A percentile compares a stretch with the other conserved stretches of the same genome.
phyloP scores from a whole-genome alignment of 345 rosid species.

The Heritiera fomes region DNA sequence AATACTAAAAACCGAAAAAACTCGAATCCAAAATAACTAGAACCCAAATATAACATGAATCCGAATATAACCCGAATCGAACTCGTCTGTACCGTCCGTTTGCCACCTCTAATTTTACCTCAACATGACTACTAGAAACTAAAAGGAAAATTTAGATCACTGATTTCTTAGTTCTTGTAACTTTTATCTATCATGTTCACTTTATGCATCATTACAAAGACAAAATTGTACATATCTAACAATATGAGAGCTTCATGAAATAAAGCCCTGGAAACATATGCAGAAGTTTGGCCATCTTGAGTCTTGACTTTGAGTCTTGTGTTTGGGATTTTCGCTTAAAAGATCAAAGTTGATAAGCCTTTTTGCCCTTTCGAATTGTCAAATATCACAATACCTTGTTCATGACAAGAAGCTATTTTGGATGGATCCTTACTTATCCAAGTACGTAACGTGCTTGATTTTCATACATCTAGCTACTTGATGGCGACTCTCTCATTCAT shows the following conservation, averaged over 20 bases:
- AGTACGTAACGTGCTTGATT: not conserved
- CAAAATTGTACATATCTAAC: no score
- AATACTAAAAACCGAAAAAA: no score
- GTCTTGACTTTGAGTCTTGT: no score
- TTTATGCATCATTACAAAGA: no score
- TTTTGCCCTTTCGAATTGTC: not conserved
- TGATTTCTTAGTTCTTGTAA: no score
- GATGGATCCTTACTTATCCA: not conserved
- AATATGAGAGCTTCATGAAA: not conserved
- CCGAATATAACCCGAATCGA: no score
- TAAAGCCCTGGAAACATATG: not conserved
- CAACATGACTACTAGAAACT: no score
- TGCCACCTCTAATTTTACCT: no score
- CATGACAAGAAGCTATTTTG: not conserved
- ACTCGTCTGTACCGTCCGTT: no score
- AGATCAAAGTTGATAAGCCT: not conserved
- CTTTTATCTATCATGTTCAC: no score
- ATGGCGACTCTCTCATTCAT: not conserved
- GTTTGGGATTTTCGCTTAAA: not conserved
- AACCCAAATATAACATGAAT: no score
- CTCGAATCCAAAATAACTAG: no score
- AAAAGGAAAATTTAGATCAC: not conserved
- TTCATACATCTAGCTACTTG: not conserved
- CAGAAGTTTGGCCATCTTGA: not conserved
- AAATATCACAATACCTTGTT: not conserved